Evolutionary conservation across 2,329 filamentous ascomycete species (phyloP).

Genomic region (Beauveria bassiana): DNA sequence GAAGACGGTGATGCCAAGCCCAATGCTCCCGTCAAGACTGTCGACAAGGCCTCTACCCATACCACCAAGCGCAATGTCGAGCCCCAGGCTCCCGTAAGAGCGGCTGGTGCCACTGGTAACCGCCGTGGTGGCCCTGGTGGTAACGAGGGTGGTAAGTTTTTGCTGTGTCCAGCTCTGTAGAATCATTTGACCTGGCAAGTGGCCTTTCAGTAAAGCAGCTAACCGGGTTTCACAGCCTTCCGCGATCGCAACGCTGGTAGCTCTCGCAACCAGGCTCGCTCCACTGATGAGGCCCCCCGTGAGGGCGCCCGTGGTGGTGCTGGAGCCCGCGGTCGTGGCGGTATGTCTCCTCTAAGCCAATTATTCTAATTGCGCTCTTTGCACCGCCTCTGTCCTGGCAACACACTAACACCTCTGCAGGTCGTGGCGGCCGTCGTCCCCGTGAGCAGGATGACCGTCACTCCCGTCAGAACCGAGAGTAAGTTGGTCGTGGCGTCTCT

Average conservation of each 20-base stretch:
- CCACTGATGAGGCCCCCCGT: slow-evolving; percentile 59
- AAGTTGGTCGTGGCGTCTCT: slow-evolving; percentile 21
- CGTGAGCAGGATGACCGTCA: slow-evolving; percentile 52
- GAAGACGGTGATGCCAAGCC: slow-evolving; percentile 59
- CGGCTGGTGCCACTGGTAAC: slow-evolving; percentile 34
- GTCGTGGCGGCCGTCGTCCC: slow-evolving; percentile 45
- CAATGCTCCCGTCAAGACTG: slow-evolving; percentile 76
- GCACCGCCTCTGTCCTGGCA: not conserved
- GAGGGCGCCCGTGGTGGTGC: slow-evolving; percentile 52
- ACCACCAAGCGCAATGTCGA: slow-evolving; percentile 79
- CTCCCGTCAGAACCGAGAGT: slow-evolving; percentile 40
- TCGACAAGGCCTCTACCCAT: slow-evolving; percentile 74
- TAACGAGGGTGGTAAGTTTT: slow-evolving; percentile 75
- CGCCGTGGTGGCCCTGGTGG: slow-evolving; percentile 56
- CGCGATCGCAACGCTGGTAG: slow-evolving; percentile 78
- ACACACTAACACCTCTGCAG: slow-evolving; percentile 23
- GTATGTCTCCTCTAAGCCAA: slow-evolving; percentile 29
- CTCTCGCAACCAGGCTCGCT: slow-evolving; percentile 73
- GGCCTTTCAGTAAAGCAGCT: slow-evolving; percentile 8
- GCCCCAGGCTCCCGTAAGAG: slow-evolving; percentile 55
- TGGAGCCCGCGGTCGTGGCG: slow-evolving; percentile 55
- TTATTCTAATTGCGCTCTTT: not conserved
- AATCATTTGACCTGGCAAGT: slow-evolving; percentile 4
- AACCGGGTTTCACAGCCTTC: slow-evolving; percentile 55
- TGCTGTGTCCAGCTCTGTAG: not conserved